A percentile compares a stretch with the other conserved stretches of the same genome.
Evolutionary conservation across 2,329 filamentous ascomycete species (phyloP).

Genomic region (Xylariales sp.): DNA sequence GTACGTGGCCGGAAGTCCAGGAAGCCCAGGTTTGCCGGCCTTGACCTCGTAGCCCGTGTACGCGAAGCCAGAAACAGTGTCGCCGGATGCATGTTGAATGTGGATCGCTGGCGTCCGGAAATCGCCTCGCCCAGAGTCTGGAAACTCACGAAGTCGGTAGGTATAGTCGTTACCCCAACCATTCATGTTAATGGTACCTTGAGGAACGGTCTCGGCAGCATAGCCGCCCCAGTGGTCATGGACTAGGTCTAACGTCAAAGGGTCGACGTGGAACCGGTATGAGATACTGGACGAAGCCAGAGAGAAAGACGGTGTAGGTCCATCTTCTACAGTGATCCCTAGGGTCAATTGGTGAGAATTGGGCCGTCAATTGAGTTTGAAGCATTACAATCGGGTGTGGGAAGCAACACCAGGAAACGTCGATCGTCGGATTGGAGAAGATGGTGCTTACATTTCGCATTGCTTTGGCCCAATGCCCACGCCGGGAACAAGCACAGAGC

Average conservation of each 20-base stretch:
- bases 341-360: constrained; percentile 29
- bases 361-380: constrained; percentile 16
- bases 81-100: constrained; percentile 68
- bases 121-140: constrained; percentile 72
- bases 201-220: constrained; percentile 62
- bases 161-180: constrained; percentile 67
- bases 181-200: constrained; percentile 56
- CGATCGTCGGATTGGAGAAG: neutral
- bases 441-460: constrained; percentile 34
- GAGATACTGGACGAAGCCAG: constrained; percentile 57
- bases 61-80: constrained; percentile 68
- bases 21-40: constrained; percentile 66
- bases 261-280: constrained; percentile 73
- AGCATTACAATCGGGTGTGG: neutral
- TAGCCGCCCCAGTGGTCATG: constrained; percentile 71
- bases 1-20: constrained; percentile 69
- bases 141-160: constrained; percentile 70
- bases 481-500: constrained; percentile 33
- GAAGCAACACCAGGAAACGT: neutral
- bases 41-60: constrained; percentile 68
- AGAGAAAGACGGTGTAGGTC: constrained; percentile 43
- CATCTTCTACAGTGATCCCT: constrained; percentile 47
- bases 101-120: constrained; percentile 71
- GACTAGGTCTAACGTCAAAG: constrained; percentile 65
- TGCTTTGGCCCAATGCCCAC: constrained; percentile 32